phyloP scores from a whole-genome alignment of 176 grass and related monocot species.

The Paspalum vaginatum region DNA sequence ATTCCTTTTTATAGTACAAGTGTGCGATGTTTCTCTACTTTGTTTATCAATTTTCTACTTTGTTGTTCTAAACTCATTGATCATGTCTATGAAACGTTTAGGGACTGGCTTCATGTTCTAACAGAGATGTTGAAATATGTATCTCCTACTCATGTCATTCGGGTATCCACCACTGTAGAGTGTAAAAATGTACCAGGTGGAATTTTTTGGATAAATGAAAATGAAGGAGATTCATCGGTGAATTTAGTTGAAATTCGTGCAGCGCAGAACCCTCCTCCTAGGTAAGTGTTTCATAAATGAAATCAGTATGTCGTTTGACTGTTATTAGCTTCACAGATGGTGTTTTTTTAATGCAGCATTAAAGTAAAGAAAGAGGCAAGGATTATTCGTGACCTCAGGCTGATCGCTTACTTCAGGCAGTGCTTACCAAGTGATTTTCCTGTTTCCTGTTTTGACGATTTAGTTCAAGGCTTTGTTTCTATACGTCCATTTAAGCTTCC shows the following conservation, averaged over 20 bases:
- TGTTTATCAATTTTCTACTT: background rate
- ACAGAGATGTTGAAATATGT: conserved; percentile 55
- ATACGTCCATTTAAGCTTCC: conserved; percentile 52
- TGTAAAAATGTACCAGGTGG: conserved; percentile 75
- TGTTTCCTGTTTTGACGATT: conserved; percentile 43
- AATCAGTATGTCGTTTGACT: conserved; percentile 14
- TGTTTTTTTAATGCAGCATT: conserved; percentile 40
- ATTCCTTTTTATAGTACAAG: background rate
- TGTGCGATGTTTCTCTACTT: background rate
- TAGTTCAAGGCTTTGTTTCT: conserved; percentile 44
- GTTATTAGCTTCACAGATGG: conserved; percentile 2
- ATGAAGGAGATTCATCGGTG: conserved; percentile 32
- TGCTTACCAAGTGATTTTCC: conserved; percentile 69
- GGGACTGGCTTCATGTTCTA: conserved; percentile 68
- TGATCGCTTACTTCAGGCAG: conserved; percentile 70
- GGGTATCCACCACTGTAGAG: conserved; percentile 42
- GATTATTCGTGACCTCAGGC: conserved; percentile 59
- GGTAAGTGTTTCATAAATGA: conserved; percentile 44
- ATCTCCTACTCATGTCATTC: conserved; percentile 69
- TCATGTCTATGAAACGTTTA: conserved; percentile 8
- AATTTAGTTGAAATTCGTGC: conserved; percentile 66
- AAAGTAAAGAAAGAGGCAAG: conserved; percentile 64
- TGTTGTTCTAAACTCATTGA: background rate
- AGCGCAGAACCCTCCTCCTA: conserved; percentile 38
- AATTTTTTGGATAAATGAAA: conserved; percentile 60